Base-by-base conservation (phyloP, 495 filamentous ascomycete species). In the Xylaria nigripes region DNA sequence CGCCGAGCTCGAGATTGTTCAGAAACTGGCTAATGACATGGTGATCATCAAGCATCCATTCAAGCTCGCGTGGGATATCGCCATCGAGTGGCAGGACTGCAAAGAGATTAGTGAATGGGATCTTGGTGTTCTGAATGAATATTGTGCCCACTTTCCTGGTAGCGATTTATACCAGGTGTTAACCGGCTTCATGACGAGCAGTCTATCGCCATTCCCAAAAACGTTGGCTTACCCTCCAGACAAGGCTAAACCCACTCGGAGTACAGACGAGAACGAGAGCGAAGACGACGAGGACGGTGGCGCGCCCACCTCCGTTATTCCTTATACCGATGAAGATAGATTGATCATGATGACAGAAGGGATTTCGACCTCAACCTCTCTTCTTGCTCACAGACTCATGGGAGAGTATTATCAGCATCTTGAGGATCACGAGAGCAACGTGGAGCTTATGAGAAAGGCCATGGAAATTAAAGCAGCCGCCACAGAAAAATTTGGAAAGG, bases 21-120 rank as follows among this genome's bases (percentile, higher is more conserved):
- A 79, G 61, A 85, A 85, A 48, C 68, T 90, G 41, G 90, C 91
- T 0, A 80, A 83, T 43, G 93, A 89, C 51, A 90, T 97, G 83
- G 92, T 98, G 45, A 91, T 96, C 57, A 87, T 98, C 64, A 90
- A 92, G 57, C 89, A 96, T 64, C 90, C 90, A 1, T 96, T 86
- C 69, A 81, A 86, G 52, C 73, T 94, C 21, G 93, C 93, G 2
- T 98, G 93, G 93, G 83, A 85, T 51, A 86, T 95, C 56, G 80
- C 84, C 25, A 75, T 98, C 38, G 88, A 96, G 62, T 96, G 93
- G 89, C 79, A 85, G 58, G 89, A 95, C 69, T 72, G 84, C 38
- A 81, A 89, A 58, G 78, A 77, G 27, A 78, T 87, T 55, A 74
- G 72, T 1, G 76, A 90, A 23, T 86, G 84, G 76, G 91, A 97